Evolutionary conservation across 768 basidiomycete species (phyloP).

Genomic region (Termitomyces sp.): DNA sequence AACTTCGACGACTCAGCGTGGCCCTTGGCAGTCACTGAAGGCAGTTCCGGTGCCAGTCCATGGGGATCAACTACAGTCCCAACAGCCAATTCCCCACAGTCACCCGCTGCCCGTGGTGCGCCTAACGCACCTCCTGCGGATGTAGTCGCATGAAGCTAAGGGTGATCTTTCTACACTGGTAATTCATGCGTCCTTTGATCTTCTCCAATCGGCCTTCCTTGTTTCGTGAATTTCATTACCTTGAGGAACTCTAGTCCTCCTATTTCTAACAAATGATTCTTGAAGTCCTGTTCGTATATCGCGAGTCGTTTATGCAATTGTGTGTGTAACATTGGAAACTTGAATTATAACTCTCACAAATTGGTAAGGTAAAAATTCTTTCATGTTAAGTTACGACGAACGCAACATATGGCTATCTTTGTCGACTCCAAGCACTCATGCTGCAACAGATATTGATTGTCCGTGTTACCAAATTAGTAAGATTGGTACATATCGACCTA

Average conservation of each 20-base stretch:
- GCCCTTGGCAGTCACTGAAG: slow-evolving; percentile 17
- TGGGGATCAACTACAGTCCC: slow-evolving; percentile 16
- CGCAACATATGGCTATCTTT: too few relatives aligned
- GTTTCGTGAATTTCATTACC: neutral
- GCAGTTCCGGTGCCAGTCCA: slow-evolving; percentile 14
- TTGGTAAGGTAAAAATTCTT: too few relatives aligned
- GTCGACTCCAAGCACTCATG: too few relatives aligned
- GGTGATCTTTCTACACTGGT: neutral
- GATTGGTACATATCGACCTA: too few relatives aligned
- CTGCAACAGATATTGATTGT: too few relatives aligned
- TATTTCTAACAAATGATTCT: neutral
- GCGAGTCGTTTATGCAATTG: neutral
- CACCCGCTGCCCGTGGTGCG: slow-evolving; percentile 5
- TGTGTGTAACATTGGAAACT: too few relatives aligned
- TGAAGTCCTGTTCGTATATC: neutral
- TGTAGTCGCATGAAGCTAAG: slow-evolving; percentile 6
- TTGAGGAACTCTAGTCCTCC: neutral
- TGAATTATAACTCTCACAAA: too few relatives aligned
- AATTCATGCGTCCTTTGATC: neutral
- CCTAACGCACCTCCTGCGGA: slow-evolving; percentile 10
- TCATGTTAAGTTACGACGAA: too few relatives aligned
- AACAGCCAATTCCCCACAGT: slow-evolving; percentile 9
- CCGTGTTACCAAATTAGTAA: too few relatives aligned
- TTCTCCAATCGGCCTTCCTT: neutral
- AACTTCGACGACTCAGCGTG: slow-evolving; percentile 16